These are phyloP conservation scores for Poronia punctata DNA, from an alignment of 495 filamentous ascomycete genomes.

Conservation along the genomic window DNA sequence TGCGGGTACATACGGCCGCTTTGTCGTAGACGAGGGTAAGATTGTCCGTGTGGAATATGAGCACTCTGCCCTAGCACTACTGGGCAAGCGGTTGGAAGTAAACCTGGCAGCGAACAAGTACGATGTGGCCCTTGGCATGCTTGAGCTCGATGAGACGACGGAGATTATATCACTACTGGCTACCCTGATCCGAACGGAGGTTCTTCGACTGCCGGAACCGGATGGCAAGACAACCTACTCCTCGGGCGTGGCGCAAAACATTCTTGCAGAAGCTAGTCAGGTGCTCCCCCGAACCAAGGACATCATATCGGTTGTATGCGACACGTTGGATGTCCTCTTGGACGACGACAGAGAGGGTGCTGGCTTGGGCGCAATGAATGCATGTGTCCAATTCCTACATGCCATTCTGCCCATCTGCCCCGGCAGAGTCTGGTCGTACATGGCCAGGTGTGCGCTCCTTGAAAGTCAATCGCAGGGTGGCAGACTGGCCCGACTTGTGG, in stretches of 20 bases:
- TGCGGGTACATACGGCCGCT: slow-evolving; percentile 59
- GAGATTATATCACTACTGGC: slow-evolving; percentile 37
- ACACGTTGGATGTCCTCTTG: slow-evolving; percentile 73
- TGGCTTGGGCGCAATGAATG: slow-evolving; percentile 57
- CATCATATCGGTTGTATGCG: slow-evolving; percentile 70
- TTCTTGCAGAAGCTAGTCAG: slow-evolving; percentile 67
- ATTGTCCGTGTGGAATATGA: slow-evolving; percentile 55
- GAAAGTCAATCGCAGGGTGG: slow-evolving; percentile 65
- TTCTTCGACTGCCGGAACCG: slow-evolving; percentile 18
- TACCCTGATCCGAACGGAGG: slow-evolving; percentile 34
- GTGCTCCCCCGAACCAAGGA: slow-evolving; percentile 67
- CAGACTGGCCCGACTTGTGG: slow-evolving; percentile 64
- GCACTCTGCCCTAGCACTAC: slow-evolving; percentile 70
- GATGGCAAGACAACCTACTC: slow-evolving; percentile 13
- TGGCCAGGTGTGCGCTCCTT: slow-evolving; percentile 70
- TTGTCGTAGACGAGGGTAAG: slow-evolving; percentile 54
- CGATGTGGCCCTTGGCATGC: slow-evolving; percentile 24
- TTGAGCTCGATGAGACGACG: slow-evolving; percentile 30
- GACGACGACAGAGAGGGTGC: slow-evolving; percentile 45
- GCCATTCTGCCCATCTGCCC: slow-evolving; percentile 64
- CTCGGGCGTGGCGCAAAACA: slow-evolving; percentile 32
- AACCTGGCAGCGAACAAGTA: slow-evolving; percentile 36
- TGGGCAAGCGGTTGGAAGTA: slow-evolving; percentile 65
- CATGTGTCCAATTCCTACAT: slow-evolving; percentile 72
- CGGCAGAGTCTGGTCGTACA: slow-evolving; percentile 79